Conservation (phyloP, 306 rosid genomes). For the Acacia crassicarpa region DNA sequence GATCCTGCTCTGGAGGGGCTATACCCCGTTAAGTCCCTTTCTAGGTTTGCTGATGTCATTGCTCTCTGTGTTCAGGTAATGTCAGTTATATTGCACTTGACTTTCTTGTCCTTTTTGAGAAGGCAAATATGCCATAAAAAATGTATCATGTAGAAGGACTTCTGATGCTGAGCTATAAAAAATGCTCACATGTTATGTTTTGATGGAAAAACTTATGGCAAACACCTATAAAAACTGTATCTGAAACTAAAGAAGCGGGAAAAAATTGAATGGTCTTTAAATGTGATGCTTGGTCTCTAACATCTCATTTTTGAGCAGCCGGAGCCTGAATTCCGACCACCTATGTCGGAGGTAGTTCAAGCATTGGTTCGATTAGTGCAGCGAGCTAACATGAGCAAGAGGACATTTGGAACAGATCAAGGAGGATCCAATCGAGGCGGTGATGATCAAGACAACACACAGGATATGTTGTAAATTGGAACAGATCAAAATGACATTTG, state of each 20-base stretch:
- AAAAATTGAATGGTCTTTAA: not conserved
- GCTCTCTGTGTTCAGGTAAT: conserved; percentile 99
- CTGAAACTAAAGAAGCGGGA: not conserved
- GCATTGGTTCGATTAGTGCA: conserved; percentile 88
- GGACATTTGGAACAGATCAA: conserved; percentile 81
- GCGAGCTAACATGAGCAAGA: conserved; percentile 95
- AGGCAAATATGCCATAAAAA: not conserved
- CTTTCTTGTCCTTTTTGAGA: not conserved
- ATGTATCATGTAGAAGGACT: not conserved
- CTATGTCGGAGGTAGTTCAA: conserved; percentile 98
- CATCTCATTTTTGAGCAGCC: conserved; percentile 55
- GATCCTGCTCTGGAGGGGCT: conserved; percentile 89
- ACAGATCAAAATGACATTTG: conserved; percentile 81
- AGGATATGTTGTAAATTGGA: conserved; percentile 53
- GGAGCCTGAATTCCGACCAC: conserved; percentile 98
- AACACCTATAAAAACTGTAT: not conserved
- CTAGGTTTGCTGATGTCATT: conserved; percentile 94
- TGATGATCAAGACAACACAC: conserved; percentile 43
- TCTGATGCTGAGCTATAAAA: not conserved
- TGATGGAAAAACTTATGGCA: not conserved
- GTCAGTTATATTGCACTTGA: conserved; percentile 1
- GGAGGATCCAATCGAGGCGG: conserved; percentile 59
- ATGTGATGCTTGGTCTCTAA: conserved; percentile 23
- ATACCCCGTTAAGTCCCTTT: conserved; percentile 92
- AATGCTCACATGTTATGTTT: not conserved